Base-by-base conservation (phyloP, 306 rosid species). In the Gynostemma pentaphyllum region DNA sequence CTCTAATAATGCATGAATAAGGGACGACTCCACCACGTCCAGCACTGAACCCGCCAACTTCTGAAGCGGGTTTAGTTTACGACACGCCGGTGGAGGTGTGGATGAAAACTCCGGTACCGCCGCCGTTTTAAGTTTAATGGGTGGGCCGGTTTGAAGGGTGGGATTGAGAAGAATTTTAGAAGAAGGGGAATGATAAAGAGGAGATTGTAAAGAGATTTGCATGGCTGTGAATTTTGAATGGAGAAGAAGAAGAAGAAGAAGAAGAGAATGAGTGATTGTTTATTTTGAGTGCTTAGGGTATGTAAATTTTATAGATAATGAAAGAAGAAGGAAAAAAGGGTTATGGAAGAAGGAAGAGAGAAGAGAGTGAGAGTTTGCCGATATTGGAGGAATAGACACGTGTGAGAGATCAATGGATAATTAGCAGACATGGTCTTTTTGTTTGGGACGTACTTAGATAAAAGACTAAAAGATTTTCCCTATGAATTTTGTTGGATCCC, bases 161-260 rank as follows among this genome's bases (percentile, higher is more conserved):
- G 78, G 74, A 40, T 61, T 66, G 8, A 70, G 24, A 50, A 70
- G 66, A 27, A 70, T 70, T 52, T 74, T 67, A 67, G 62, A 66
- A n/a, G 74, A 22, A 0, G 16, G 7, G 2, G 23, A 10, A 14
- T 61, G 47, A 18, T 4, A 36, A 21, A 26, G 7, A 8, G 39
- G 60, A 53, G 69, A 68, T 4, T 66, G 74, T 52, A 61, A 41
- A 65, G 66, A 64, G 64, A 23, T 24, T 54, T 60, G 70, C 84
- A 79, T 75, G 51, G 50, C 68, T 59, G 42, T 41, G 59, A 36
- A 1, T 15, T 2, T 27, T 32, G 16, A 34, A 62, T 23, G 70
- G 45, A 39, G 39, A 60, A 32, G 15, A n/a, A 18, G 48, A 0
- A 16, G 16, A n/a, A n/a, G 18, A 46, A 9, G 44, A 16, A 4